A percentile compares a stretch with the other conserved stretches of the same genome.
Conservation (phyloP, 768 basidiomycete species). For the Suillus lakei region DNA sequence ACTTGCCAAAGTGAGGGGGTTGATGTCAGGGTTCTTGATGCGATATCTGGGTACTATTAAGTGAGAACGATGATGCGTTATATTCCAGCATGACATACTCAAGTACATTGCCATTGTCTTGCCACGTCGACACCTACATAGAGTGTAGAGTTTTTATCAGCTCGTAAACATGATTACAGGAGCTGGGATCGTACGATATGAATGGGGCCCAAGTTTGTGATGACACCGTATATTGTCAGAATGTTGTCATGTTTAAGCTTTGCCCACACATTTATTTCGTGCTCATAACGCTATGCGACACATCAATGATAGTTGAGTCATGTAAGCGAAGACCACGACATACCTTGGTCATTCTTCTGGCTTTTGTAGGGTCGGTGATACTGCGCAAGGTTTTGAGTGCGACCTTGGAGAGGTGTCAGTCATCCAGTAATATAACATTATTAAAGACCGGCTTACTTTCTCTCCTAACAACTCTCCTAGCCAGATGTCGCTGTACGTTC, state of each 20-base stretch:
- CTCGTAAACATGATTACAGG: background rate
- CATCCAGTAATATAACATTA: slow-evolving; percentile 1
- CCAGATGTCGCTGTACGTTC: slow-evolving; percentile 60
- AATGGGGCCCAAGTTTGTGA: slow-evolving; percentile 56
- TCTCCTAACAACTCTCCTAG: slow-evolving; percentile 58
- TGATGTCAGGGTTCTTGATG: slow-evolving; percentile 35
- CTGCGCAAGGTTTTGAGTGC: slow-evolving; percentile 60
- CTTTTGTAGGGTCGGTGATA: slow-evolving; percentile 45
- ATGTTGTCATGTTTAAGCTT: slow-evolving; percentile 52
- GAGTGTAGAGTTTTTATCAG: background rate
- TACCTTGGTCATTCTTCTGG: slow-evolving; percentile 45
- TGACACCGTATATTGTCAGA: slow-evolving; percentile 56
- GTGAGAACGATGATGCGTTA: background rate
- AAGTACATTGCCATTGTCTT: slow-evolving; percentile 58
- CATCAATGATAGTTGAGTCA: background rate
- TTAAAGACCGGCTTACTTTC: slow-evolving; percentile 38
- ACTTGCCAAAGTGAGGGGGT: slow-evolving; percentile 50
- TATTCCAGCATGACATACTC: slow-evolving; percentile 40
- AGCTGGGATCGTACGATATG: slow-evolving; percentile 44
- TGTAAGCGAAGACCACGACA: background rate
- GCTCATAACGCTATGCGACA: slow-evolving; percentile 53
- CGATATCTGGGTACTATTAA: slow-evolving; percentile 43
- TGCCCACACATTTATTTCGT: slow-evolving; percentile 61
- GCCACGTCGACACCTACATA: slow-evolving; percentile 64
- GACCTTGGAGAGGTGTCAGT: slow-evolving; percentile 41